Percentiles rank a stretch among this genome's conserved stretches.
Conservation (phyloP, 352 stramenopile genomes). For the Albugo candida region DNA sequence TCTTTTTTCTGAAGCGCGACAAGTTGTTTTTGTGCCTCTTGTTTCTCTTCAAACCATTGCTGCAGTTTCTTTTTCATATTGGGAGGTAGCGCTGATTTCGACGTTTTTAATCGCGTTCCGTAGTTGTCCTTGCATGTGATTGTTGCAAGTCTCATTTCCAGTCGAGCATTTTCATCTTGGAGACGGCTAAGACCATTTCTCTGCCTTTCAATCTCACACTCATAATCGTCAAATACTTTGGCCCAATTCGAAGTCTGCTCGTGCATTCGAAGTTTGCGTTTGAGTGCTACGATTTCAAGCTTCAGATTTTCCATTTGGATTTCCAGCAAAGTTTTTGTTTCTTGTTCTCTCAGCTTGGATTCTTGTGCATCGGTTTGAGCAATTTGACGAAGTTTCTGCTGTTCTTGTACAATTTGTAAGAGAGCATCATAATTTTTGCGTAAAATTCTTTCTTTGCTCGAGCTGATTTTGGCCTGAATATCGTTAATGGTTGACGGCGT, state of each 20-base stretch:
- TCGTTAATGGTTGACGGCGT: conserved; percentile 13
- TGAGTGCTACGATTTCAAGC: conserved; percentile 29
- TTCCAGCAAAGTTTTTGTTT: conserved; percentile 28
- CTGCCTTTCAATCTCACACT: conserved; percentile 32
- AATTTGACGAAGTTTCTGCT: conserved; percentile 34
- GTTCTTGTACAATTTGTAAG: conserved; percentile 51
- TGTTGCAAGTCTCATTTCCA: conserved; percentile 26
- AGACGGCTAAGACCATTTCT: conserved; percentile 34
- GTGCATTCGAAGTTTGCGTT: conserved; percentile 42
- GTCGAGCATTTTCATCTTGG: conserved; percentile 30
- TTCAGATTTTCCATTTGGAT: conserved; percentile 67
- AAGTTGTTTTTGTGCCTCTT: conserved; percentile 33
- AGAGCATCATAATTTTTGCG: conserved; percentile 64
- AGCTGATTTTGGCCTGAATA: conserved; percentile 27
- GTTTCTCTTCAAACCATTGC: conserved; percentile 30
- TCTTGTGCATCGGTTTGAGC: conserved; percentile 25
- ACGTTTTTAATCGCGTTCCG: not conserved
- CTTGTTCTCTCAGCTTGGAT: conserved; percentile 25
- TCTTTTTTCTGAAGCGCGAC: conserved; percentile 33
- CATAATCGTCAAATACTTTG: conserved; percentile 54
- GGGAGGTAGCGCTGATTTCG: conserved; percentile 1
- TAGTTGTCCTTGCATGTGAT: not conserved
- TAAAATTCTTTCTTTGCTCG: conserved; percentile 33
- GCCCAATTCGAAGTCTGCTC: conserved; percentile 23
- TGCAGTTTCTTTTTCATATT: conserved; percentile 57